A percentile compares a stretch with the other conserved stretches of the same genome.
Conservation (phyloP, 2,329 filamentous ascomycete species). For the Ceratocystis papillata region DNA sequence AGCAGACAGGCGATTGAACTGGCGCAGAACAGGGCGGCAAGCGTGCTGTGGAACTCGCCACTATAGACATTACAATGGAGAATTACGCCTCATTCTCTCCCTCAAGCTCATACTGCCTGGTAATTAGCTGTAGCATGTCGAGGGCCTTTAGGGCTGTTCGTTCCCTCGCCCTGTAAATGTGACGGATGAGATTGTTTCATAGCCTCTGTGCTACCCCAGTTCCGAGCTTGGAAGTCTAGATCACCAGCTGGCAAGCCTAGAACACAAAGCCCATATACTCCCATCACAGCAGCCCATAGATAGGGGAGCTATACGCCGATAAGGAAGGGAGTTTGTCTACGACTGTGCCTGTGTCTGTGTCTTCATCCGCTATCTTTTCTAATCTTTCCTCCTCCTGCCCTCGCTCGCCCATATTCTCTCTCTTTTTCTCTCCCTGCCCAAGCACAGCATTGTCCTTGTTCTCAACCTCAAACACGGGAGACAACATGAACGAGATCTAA, state of each 20-base stretch:
- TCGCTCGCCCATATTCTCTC: neutral
- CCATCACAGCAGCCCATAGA: no score
- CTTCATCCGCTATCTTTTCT: neutral
- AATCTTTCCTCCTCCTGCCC: neutral
- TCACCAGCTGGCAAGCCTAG: neutral
- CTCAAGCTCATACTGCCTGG: neutral
- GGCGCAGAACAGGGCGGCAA: neutral
- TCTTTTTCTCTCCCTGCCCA: neutral
- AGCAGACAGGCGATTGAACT: no score
- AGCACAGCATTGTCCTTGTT: conserved; percentile 11
- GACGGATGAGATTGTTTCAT: conserved; percentile 3
- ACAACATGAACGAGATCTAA: conserved; percentile 23
- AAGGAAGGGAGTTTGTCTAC: no score
- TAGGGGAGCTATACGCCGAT: no score
- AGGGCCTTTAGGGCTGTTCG: neutral
- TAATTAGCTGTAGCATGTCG: neutral
- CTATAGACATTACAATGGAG: neutral
- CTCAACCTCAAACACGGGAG: conserved; percentile 23
- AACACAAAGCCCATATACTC: neutral
- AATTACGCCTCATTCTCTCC: neutral
- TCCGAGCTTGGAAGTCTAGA: neutral
- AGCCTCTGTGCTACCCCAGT: conserved; percentile 3
- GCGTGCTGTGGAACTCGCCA: conserved; percentile 1
- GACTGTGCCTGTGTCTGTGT: neutral
- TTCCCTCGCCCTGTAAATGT: neutral